These are phyloP conservation scores for Geotrichum macrosporum DNA, from an alignment of 1,139 yeast species.

Conservation along the genomic window DNA sequence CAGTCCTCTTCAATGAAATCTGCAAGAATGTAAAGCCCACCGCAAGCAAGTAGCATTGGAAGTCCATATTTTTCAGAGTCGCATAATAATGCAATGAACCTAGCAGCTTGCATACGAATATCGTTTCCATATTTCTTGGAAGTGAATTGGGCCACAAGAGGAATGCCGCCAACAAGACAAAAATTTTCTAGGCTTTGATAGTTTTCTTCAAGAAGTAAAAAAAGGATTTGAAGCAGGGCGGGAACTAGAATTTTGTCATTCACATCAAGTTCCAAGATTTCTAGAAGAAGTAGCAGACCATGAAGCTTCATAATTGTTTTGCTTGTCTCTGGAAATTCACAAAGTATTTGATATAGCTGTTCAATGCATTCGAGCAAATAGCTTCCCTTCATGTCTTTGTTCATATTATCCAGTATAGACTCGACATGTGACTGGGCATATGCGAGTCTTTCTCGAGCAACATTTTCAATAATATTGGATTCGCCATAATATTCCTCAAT, in stretches of 20 bases:
- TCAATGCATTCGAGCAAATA: constrained; percentile 9
- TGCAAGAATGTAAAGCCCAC: constrained; percentile 51
- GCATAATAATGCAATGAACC: constrained; percentile 42
- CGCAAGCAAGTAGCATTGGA: constrained; percentile 52
- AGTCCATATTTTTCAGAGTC: constrained; percentile 43
- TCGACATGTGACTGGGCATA: constrained; percentile 26
- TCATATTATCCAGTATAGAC: constrained; percentile 24
- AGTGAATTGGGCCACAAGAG: constrained; percentile 47
- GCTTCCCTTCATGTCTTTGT: constrained; percentile 18
- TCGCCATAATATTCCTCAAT: constrained; percentile 28
- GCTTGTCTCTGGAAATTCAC: constrained; percentile 26
- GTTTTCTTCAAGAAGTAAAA: constrained; percentile 41
- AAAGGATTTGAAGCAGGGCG: constrained; percentile 44
- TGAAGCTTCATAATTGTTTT: constrained; percentile 44
- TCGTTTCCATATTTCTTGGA: constrained; percentile 39
- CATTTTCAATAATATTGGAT: constrained; percentile 26
- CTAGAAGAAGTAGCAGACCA: constrained; percentile 49
- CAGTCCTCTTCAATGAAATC: constrained; percentile 55
- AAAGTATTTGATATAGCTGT: constrained; percentile 8
- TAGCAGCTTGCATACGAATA: constrained; percentile 46
- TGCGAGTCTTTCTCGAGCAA: constrained; percentile 31
- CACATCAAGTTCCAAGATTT: constrained; percentile 41
- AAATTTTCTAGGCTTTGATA: constrained; percentile 47
- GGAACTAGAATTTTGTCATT: constrained; percentile 34
- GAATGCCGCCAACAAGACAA: constrained; percentile 56